phyloP scores from a whole-genome alignment of 2,329 filamentous ascomycete genomes.

The Arthrobotrys conoides region DNA sequence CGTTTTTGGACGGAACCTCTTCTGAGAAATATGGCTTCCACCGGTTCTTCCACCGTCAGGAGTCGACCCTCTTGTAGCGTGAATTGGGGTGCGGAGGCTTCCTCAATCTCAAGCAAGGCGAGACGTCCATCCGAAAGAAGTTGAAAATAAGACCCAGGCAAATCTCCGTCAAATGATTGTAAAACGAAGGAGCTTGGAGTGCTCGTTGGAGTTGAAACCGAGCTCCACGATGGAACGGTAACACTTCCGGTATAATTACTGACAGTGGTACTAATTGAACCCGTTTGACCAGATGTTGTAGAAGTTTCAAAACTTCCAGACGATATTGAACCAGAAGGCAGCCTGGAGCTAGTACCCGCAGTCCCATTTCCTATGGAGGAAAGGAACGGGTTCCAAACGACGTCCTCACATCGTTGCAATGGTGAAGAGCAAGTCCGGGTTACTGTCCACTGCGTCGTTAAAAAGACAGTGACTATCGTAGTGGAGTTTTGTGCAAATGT shows the following conservation, averaged over 20 bases:
- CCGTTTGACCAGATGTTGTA: not conserved
- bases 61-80: not conserved
- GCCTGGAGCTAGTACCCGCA: not conserved
- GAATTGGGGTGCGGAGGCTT: not conserved
- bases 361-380: not conserved
- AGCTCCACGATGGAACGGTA: constrained; percentile 3
- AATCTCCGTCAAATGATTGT: not conserved
- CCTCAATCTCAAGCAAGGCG: not conserved
- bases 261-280: not conserved
- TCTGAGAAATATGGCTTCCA: not conserved
- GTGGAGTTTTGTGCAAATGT: constrained; percentile 2
- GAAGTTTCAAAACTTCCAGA: not conserved
- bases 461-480: constrained; percentile 1
- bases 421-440: not conserved
- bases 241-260: not conserved
- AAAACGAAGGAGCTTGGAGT: not conserved
- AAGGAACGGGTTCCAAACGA: not conserved
- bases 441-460: not conserved
- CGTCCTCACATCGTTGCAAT: not conserved
- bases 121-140: not conserved
- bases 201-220: not conserved
- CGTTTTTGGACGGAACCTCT: not conserved
- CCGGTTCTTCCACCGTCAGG: not conserved
- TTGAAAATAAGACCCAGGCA: not conserved
- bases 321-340: not conserved